Percentiles rank a stretch among this genome's conserved stretches.
Evolutionary conservation across 2,329 filamentous ascomycete species (phyloP).

Genomic region (Penicillium brevicompactum): DNA sequence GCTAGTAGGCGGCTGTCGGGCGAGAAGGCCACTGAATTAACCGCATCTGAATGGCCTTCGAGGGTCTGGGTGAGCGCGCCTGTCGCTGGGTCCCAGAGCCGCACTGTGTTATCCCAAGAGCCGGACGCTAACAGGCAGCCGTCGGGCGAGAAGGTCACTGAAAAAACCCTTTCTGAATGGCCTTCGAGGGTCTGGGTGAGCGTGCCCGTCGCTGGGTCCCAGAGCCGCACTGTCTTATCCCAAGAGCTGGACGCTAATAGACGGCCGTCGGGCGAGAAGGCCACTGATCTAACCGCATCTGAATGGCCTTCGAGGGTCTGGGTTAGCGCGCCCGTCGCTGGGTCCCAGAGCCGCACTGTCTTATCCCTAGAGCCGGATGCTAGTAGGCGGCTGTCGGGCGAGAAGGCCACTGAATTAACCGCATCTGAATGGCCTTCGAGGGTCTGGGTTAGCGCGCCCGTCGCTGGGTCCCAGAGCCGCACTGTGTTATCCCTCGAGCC

Average conservation of each 20-base stretch:
- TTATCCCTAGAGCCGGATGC: conserved; percentile 19
- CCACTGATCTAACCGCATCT: too few species aligned
- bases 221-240: too few species aligned
- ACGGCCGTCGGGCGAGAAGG: too few species aligned
- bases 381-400: conserved; percentile 22
- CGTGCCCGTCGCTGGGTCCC: too few species aligned
- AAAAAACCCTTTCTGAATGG: not conserved
- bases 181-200: too few species aligned
- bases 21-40: not conserved
- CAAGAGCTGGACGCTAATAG: too few species aligned
- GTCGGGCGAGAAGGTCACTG: too few species aligned
- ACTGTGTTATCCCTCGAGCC: conserved; percentile 12
- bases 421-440: not conserved
- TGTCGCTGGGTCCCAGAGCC: too few species aligned
- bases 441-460: not conserved
- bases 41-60: too few species aligned
- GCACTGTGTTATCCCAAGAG: too few species aligned
- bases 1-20: not conserved
- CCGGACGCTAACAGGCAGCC: too few species aligned
- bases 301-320: not conserved
- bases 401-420: conserved; percentile 22
- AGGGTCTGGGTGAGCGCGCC: too few species aligned
- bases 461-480: not conserved
- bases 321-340: not conserved
- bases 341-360: not conserved